Conservation (phyloP, 2,329 filamentous ascomycete genomes). For the Stagonosporopsis tanaceti region DNA sequence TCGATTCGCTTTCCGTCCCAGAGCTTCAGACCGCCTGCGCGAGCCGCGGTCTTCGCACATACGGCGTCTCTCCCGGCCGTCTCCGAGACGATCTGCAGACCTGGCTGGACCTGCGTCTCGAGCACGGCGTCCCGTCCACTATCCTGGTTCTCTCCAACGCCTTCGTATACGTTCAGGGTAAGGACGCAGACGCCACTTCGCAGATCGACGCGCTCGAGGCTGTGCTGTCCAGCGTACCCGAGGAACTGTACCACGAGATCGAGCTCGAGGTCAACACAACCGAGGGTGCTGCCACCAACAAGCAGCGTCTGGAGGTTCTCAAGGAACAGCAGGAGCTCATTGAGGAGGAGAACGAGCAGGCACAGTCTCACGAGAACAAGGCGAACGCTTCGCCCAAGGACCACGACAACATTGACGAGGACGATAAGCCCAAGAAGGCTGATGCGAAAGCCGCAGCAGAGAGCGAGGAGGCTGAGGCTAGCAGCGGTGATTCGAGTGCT, state of each 20-base stretch:
- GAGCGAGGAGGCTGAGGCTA: conserved; percentile 42
- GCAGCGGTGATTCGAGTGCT: conserved; percentile 35
- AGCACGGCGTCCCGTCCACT: conserved; percentile 94
- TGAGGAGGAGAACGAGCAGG: conserved; percentile 94
- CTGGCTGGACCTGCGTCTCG: conserved; percentile 92
- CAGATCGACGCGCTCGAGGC: conserved; percentile 94
- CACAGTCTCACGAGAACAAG: conserved; percentile 75
- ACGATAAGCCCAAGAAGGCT: conserved; percentile 70
- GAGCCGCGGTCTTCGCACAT: conserved; percentile 88
- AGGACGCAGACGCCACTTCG: conserved; percentile 81
- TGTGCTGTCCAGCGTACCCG: conserved; percentile 91
- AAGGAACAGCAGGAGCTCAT: conserved; percentile 99
- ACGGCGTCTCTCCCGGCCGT: conserved; percentile 87
- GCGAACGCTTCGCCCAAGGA: conserved; percentile 82
- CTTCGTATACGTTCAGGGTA: conserved; percentile 92
- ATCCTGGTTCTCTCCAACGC: conserved; percentile 95
- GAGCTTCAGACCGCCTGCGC: conserved; percentile 94
- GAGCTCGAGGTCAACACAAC: conserved; percentile 97
- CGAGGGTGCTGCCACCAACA: conserved; percentile 97
- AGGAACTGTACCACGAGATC: conserved; percentile 99
- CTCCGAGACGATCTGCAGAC: conserved; percentile 89
- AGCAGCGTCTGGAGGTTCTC: conserved; percentile 96
- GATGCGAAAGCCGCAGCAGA: conserved; percentile 34
- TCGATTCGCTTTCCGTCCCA: conserved; percentile 89
- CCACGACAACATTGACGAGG: conserved; percentile 91